Evolutionary conservation across 192 early-diverging fungal genomes (phyloP), one percentile per base, ranked within the genome.

Genomic region (Umbelopsis ramanniana): DNA sequence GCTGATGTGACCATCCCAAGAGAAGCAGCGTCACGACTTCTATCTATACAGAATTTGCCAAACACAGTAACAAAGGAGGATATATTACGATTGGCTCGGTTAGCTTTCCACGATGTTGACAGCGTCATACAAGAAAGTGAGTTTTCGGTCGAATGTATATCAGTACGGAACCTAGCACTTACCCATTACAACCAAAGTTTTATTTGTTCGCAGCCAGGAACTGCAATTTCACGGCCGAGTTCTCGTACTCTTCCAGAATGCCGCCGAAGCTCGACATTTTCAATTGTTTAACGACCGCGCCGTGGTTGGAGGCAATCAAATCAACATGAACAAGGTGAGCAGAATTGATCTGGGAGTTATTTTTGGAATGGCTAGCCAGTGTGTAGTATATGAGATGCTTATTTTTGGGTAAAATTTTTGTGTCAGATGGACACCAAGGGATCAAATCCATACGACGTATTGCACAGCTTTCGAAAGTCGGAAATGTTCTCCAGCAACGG

Each of bases 41-140:
- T 79, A 23, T 38, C 26, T 21, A 50, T 79, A 47, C 69, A 79
- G 23, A 43, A 67, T 38, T 22, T 79, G 43, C 77, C 77, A 60
- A 15, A 33, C 1, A 79, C 77, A 37, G 73, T 48, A 26, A 79
- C 77, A 11, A 52, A 52, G 33, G 77, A 79, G 52, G 77, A 79
- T 57, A 69, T 79, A 11, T 29, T 23, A 55, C 74, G 74, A 37
- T 33, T 79, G 19, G 77, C 72, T 15, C 73, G 77, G 54, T 52
- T 74, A 52, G 72, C 77, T 29, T 68, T 74, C 23, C 45, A 6
- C 33, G 22, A 79, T 9, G 69, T 66, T n/a, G 77, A 74, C 33
- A 71, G 66, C 23, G 54, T 38, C 26, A 79, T 79, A 46, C 23
- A 69, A 33, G 77, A 79, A 26, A 66, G 77, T 79, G 71, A 71